phyloP scores from a whole-genome alignment of 345 rosid species.

The Firmiana major region DNA sequence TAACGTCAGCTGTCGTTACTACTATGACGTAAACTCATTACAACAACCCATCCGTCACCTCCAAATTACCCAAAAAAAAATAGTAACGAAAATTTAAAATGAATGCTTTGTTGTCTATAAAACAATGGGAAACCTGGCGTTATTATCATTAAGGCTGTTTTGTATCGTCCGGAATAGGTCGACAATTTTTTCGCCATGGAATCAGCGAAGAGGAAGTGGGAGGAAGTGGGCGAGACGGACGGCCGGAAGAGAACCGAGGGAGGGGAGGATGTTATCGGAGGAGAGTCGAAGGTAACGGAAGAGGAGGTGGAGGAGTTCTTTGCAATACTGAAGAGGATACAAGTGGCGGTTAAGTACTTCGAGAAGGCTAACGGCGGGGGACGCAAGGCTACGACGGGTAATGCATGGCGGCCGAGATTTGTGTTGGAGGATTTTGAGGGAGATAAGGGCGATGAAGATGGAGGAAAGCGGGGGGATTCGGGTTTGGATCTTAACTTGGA shows the following conservation, averaged over 20 bases:
- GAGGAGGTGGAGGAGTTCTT: slow-evolving; percentile 14
- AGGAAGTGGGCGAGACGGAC: background rate
- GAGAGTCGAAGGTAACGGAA: background rate
- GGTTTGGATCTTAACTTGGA: slow-evolving; percentile 10
- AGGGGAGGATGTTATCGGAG: background rate
- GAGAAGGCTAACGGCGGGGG: slow-evolving; percentile 2
- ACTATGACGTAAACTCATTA: slow-evolving; percentile 2
- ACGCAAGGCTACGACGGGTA: background rate
- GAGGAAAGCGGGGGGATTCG: background rate
- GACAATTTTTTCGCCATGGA: background rate
- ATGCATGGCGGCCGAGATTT: slow-evolving; percentile 4
- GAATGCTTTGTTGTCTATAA: background rate
- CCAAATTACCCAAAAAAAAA: background rate
- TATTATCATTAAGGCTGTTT: background rate
- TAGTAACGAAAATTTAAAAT: no score
- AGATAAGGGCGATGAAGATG: background rate
- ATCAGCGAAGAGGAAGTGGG: slow-evolving; percentile 11
- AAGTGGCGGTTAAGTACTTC: slow-evolving; percentile 12
- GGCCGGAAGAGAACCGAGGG: background rate
- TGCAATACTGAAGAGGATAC: slow-evolving; percentile 10
- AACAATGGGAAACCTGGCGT: background rate
- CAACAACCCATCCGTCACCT: background rate
- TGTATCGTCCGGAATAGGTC: background rate
- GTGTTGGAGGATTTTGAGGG: slow-evolving; percentile 2
- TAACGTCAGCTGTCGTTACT: background rate